A percentile compares a stretch with the other conserved stretches of the same genome.
phyloP scores from a whole-genome alignment of 495 filamentous ascomycete genomes.

The Neurospora sp. region DNA sequence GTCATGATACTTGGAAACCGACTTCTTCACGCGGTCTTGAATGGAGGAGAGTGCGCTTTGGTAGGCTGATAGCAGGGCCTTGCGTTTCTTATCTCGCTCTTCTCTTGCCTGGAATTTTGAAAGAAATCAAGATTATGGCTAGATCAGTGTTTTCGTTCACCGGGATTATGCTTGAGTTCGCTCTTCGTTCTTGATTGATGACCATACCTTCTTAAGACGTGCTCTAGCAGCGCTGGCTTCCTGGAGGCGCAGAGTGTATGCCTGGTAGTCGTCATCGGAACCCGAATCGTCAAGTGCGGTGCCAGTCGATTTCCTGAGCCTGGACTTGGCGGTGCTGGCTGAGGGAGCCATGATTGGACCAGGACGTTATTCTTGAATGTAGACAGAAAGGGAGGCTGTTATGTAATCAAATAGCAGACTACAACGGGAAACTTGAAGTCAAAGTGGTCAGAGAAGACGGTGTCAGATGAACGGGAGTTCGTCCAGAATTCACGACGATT shows the following conservation, averaged over 20 bases:
- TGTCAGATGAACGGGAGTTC: not conserved
- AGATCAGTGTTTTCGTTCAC: not conserved
- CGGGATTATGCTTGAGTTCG: not conserved
- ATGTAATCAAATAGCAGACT: not conserved
- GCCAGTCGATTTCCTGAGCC: not conserved
- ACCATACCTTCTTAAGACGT: constrained; percentile 10
- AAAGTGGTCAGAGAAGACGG: not conserved
- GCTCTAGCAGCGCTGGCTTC: constrained; percentile 12
- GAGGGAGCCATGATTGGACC: constrained; percentile 8
- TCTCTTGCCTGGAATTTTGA: constrained; percentile 9
- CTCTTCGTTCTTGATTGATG: not conserved
- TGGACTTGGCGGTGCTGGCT: constrained; percentile 10
- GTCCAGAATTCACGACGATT: not conserved
- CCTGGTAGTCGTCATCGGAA: constrained; percentile 12
- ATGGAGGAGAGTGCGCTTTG: constrained; percentile 3
- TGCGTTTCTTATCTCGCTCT: constrained; percentile 14
- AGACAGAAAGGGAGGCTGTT: not conserved
- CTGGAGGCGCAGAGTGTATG: constrained; percentile 7
- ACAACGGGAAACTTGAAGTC: not conserved
- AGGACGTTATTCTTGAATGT: not conserved
- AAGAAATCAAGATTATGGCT: not conserved
- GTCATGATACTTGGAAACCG: constrained; percentile 10
- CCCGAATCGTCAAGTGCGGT: not conserved
- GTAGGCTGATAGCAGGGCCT: constrained; percentile 9
- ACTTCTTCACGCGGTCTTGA: constrained; percentile 9